Evolutionary conservation across 257 asterid species (phyloP).

Genomic region (Solanum chiquidenum): DNA sequence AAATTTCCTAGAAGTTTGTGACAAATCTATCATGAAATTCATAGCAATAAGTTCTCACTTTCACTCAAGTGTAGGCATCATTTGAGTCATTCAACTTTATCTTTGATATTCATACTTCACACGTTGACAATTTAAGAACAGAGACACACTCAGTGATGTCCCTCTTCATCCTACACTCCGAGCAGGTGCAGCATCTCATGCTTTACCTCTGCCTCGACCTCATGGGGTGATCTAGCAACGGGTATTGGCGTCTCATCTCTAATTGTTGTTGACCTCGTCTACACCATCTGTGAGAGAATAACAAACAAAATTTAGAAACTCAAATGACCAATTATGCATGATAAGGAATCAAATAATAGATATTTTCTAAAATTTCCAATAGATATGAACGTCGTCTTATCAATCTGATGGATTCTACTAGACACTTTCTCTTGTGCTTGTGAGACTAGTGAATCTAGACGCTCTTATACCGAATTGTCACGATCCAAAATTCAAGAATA

Average conservation of each 20-base stretch:
- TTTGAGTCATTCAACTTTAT: neutral
- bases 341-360: neutral
- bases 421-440: neutral
- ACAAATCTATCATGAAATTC: neutral
- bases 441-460: neutral
- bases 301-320: too few species aligned
- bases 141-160: neutral
- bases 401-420: neutral
- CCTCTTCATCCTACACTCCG: neutral
- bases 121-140: too few species aligned
- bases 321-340: neutral
- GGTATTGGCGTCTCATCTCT: neutral
- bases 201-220: neutral
- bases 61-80: neutral
- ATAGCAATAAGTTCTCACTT: neutral
- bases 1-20: neutral
- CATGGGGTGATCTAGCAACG: neutral
- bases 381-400: neutral
- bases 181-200: neutral
- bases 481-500: neutral
- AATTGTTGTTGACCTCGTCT: neutral
- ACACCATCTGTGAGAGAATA: neutral
- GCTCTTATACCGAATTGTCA: neutral
- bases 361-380: too few species aligned
- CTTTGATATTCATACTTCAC: neutral